phyloP scores from a whole-genome alignment of 768 basidiomycete genomes.

The Termitomyces bulborhizus region DNA sequence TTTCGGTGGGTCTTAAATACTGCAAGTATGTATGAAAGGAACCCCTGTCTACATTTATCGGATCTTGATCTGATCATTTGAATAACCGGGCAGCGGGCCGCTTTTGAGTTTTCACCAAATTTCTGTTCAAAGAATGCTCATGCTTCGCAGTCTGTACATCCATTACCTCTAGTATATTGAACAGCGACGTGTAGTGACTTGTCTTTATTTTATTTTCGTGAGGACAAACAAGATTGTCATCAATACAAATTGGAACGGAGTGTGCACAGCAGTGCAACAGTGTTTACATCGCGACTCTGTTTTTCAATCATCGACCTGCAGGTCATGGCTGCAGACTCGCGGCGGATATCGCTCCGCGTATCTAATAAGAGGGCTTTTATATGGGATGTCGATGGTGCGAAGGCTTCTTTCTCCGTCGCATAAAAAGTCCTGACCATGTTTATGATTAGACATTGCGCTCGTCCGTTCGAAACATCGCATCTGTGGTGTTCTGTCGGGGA shows the following conservation, averaged over 20 bases:
- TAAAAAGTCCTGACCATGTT: conserved; percentile 8
- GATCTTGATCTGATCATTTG: neutral
- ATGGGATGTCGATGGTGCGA: conserved; percentile 81
- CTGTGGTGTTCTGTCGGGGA: conserved; percentile 83
- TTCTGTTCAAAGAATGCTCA: no score
- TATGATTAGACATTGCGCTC: conserved; percentile 61
- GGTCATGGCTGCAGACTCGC: conserved; percentile 17
- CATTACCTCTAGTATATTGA: neutral
- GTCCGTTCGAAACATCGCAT: conserved; percentile 78
- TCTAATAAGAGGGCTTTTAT: conserved; percentile 78
- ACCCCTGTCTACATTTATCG: neutral
- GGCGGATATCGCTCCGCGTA: conserved; percentile 57
- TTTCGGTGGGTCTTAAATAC: conserved; percentile 16
- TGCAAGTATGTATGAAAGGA: neutral
- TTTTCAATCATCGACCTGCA: neutral
- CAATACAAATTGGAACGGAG: no score
- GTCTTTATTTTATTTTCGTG: neutral
- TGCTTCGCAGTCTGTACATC: neutral
- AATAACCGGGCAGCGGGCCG: neutral
- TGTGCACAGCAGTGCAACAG: no score
- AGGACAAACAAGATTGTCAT: neutral
- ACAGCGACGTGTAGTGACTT: neutral
- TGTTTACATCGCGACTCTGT: neutral
- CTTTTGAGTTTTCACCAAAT: neutral
- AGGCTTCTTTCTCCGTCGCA: neutral